phyloP scores from a whole-genome alignment of 2,329 filamentous ascomycete genomes.

The Beauveria asiatica region DNA sequence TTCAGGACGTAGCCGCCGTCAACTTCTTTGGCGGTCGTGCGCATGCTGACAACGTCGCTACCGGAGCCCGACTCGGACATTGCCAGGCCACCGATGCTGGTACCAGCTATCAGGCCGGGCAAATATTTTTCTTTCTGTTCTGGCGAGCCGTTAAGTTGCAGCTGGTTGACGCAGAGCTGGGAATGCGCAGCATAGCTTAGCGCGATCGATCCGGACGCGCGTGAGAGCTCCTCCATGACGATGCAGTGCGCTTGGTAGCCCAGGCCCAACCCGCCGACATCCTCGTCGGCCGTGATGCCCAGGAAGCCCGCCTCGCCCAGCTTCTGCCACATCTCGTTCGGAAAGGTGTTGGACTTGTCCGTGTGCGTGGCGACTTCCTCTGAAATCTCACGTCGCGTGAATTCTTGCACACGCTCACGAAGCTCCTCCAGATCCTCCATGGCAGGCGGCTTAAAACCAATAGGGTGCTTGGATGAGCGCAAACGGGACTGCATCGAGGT shows the following conservation, averaged over 20 bases:
- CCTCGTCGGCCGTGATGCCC: constrained; percentile 87
- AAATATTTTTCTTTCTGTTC: constrained; percentile 77
- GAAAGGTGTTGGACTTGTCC: constrained; percentile 84
- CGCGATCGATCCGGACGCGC: constrained; percentile 75
- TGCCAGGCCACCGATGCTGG: constrained; percentile 76
- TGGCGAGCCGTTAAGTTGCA: constrained; percentile 75
- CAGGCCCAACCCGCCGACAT: constrained; percentile 81
- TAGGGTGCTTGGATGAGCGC: constrained; percentile 51
- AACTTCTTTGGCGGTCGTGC: constrained; percentile 69
- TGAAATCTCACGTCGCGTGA: constrained; percentile 78
- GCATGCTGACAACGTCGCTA: constrained; percentile 93
- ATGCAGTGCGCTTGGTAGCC: constrained; percentile 96
- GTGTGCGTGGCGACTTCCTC: constrained; percentile 73
- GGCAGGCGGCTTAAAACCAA: constrained; percentile 59
- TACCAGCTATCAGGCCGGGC: constrained; percentile 71
- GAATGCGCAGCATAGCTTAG: constrained; percentile 94
- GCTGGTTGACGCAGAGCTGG: constrained; percentile 92
- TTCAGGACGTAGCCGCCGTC: constrained; percentile 81
- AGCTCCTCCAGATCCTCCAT: constrained; percentile 70
- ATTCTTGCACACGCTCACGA: constrained; percentile 78
- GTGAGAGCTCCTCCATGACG: constrained; percentile 89
- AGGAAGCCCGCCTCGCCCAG: constrained; percentile 85
- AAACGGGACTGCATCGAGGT: constrained; percentile 29
- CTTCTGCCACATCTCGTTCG: constrained; percentile 85
- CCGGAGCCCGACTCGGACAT: constrained; percentile 93